phyloP scores from a whole-genome alignment of 768 basidiomycete species.

The Tephrocybe sp. region DNA sequence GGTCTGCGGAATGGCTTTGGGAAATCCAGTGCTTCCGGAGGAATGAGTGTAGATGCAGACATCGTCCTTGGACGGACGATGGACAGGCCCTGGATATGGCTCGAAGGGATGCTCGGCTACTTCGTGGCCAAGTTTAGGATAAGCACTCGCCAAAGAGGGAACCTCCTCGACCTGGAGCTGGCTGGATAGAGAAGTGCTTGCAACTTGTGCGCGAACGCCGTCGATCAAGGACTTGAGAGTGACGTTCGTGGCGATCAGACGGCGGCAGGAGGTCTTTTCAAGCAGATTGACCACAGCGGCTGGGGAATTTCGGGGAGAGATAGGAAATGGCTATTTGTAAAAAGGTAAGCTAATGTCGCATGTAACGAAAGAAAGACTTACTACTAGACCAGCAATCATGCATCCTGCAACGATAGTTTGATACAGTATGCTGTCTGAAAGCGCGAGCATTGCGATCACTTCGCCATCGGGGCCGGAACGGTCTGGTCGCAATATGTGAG shows the following conservation, averaged over 20 bases:
- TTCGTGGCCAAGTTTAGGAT: constrained; percentile 17
- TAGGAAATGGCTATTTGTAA: constrained; percentile 26
- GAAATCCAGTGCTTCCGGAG: constrained; percentile 40
- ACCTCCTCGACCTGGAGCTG: constrained; percentile 11
- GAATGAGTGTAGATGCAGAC: constrained; percentile 34
- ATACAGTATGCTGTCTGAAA: constrained; percentile 29
- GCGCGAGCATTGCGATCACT: constrained; percentile 28
- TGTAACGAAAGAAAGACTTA: constrained; percentile 9
- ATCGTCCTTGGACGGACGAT: constrained; percentile 13
- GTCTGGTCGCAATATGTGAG: constrained; percentile 28
- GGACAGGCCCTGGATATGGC: constrained; percentile 6
- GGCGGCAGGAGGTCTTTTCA: constrained; percentile 26
- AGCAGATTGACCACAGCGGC: constrained; percentile 26
- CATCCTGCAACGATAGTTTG: constrained; percentile 32
- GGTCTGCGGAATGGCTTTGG: constrained; percentile 33
- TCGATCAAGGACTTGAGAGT: constrained; percentile 22
- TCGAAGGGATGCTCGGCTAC: constrained; percentile 12
- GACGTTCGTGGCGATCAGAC: constrained; percentile 28
- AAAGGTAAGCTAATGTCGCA: background rate
- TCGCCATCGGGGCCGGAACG: constrained; percentile 14
- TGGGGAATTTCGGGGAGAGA: constrained; percentile 19
- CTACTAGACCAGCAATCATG: constrained; percentile 26
- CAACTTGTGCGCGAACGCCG: constrained; percentile 16
- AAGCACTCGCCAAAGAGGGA: constrained; percentile 10
- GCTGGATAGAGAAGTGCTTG: constrained; percentile 2